phyloP scores from a whole-genome alignment of 148 eudicot genomes.

The Hydrangea macrophylla region DNA sequence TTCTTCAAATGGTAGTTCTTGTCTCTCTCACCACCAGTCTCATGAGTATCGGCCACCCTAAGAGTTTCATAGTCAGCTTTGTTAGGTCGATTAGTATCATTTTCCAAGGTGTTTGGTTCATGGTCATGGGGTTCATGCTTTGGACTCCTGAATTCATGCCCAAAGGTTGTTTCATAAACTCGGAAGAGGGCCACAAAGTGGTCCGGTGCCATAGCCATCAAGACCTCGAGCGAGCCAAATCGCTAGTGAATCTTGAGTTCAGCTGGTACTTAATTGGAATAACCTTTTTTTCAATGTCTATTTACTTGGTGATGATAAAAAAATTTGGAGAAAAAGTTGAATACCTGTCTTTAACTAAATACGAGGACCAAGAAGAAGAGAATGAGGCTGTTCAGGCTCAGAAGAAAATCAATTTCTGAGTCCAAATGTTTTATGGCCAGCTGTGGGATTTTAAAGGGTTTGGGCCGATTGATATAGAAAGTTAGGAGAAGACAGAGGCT shows the following conservation, averaged over 20 bases:
- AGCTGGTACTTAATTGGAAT: conserved; percentile 64
- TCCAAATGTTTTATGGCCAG: conserved; percentile 31
- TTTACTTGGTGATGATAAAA: conserved; percentile 40
- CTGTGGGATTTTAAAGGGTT: conserved; percentile 29
- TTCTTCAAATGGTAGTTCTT: conserved; percentile 25
- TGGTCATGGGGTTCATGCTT: no score
- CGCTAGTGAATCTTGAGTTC: conserved; percentile 69
- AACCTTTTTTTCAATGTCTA: conserved; percentile 36
- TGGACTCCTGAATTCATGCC: no score
- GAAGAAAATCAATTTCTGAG: conserved; percentile 25
- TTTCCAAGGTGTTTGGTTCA: conserved; percentile 44
- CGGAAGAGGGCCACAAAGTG: no score
- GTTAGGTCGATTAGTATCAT: conserved; percentile 33
- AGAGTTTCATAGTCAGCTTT: conserved; percentile 21
- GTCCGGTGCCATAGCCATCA: no score
- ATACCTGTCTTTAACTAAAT: conserved; percentile 27
- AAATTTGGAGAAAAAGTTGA: conserved; percentile 26
- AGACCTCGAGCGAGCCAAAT: conserved; percentile 75
- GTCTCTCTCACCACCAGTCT: conserved; percentile 35
- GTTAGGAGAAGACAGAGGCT: conserved; percentile 27
- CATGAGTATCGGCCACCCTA: conserved; percentile 30
- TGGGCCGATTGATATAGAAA: conserved; percentile 48
- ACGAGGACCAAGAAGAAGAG: conserved; percentile 26
- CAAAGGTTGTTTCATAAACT: no score
- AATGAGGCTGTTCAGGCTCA: conserved; percentile 58